These are phyloP conservation scores for Clarireedia homoeocarpa DNA, from an alignment of 2,329 filamentous ascomycete genomes.

Conservation along the genomic window DNA sequence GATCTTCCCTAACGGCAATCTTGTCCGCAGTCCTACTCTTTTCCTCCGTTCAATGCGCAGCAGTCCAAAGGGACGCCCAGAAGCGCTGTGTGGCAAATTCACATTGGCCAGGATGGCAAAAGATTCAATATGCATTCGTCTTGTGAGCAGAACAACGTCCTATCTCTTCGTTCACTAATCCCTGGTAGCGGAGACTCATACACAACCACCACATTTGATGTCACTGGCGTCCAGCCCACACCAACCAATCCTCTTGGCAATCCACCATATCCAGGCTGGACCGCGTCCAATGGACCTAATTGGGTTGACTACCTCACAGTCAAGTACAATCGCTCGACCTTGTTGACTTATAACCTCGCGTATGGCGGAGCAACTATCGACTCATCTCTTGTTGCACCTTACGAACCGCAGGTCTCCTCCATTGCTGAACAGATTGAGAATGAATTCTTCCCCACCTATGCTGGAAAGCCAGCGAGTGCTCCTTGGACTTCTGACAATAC, in stretches of 20 bases:
- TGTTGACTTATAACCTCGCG: constrained; percentile 45
- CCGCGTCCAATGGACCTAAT: constrained; percentile 41
- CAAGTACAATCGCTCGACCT: constrained; percentile 35
- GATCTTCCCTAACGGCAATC: background rate
- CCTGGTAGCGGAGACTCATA: constrained; percentile 34
- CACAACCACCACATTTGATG: constrained; percentile 32
- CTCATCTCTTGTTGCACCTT: constrained; percentile 32
- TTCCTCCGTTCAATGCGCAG: background rate
- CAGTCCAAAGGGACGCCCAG: background rate
- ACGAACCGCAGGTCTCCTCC: constrained; percentile 30
- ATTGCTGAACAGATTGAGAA: constrained; percentile 33
- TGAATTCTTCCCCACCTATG: constrained; percentile 36
- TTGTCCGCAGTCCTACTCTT: background rate
- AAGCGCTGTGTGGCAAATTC: constrained; percentile 20
- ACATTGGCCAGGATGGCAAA: constrained; percentile 32
- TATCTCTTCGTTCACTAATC: background rate
- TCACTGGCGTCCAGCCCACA: constrained; percentile 29
- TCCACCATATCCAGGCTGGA: constrained; percentile 32
- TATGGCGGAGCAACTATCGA: constrained; percentile 38
- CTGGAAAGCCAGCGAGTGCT: constrained; percentile 21
- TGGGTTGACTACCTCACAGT: constrained; percentile 45
- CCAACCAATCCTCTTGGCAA: constrained; percentile 34
- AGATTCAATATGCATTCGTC: constrained; percentile 35
- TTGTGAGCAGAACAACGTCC: constrained; percentile 30
- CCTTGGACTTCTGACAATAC: constrained; percentile 19